Conservation (phyloP, 2,329 filamentous ascomycete genomes). For the Diaporthe citri region DNA sequence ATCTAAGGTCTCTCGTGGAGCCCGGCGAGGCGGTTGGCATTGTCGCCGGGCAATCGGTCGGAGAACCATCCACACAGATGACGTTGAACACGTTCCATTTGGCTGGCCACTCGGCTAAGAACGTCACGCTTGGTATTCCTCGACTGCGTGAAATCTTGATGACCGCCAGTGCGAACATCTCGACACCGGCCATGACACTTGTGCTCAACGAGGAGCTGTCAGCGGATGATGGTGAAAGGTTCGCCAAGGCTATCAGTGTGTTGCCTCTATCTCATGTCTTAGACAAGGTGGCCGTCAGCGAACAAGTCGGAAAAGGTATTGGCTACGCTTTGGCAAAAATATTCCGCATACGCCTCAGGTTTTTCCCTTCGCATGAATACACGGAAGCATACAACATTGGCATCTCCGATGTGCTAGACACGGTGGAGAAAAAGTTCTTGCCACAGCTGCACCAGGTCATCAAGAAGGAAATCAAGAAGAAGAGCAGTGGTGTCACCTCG, state of each 20-base stretch:
- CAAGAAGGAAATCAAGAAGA: constrained; percentile 86
- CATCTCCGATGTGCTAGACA: constrained; percentile 79
- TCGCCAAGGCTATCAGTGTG: constrained; percentile 92
- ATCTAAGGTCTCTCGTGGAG: constrained; percentile 90
- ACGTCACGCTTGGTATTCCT: constrained; percentile 98
- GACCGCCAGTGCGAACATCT: constrained; percentile 91
- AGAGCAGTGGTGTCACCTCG: constrained; percentile 72
- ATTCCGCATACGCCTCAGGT: constrained; percentile 83
- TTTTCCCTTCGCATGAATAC: constrained; percentile 90
- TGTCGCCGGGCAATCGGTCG: constrained; percentile 94
- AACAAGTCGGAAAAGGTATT: constrained; percentile 80
- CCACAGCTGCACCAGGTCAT: constrained; percentile 78
- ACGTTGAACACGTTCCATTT: constrained; percentile 99
- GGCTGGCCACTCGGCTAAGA: constrained; percentile 97
- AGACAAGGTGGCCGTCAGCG: constrained; percentile 83
- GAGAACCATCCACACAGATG: constrained; percentile 99
- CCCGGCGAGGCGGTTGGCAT: constrained; percentile 97
- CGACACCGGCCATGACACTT: constrained; percentile 91
- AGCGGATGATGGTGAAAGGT: constrained; percentile 77
- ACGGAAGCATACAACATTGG: constrained; percentile 86
- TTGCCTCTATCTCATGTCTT: constrained; percentile 87
- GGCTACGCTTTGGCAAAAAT: constrained; percentile 81
- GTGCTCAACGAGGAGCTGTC: constrained; percentile 80
- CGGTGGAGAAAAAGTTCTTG: constrained; percentile 86
- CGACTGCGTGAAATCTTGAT: constrained; percentile 97